Percentiles rank a stretch among this genome's conserved stretches.
phyloP scores from a whole-genome alignment of 192 early-diverging fungal species.

The Fimicolochytrium jonesii region DNA sequence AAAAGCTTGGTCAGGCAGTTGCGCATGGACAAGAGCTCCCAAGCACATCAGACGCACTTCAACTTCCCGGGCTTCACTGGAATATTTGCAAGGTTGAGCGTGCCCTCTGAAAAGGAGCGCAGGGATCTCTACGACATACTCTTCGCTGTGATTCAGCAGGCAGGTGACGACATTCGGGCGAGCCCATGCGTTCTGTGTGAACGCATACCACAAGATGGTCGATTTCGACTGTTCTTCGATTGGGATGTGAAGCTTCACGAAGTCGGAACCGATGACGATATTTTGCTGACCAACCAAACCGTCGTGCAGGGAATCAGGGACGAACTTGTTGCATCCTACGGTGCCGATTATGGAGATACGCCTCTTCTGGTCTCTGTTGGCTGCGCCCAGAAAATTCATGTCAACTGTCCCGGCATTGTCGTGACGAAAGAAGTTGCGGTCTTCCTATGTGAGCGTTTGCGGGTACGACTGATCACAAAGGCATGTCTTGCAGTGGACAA shows the following conservation, averaged over 20 bases:
- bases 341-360: constrained; percentile 1
- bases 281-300: constrained; percentile 4
- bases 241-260: constrained; percentile 9
- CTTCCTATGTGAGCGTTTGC: constrained; percentile 9
- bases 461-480: background rate
- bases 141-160: constrained; percentile 6
- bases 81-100: constrained; percentile 1
- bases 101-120: constrained; percentile 8
- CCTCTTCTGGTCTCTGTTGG: constrained; percentile 4
- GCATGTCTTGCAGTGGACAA: background rate
- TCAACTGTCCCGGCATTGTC: constrained; percentile 8
- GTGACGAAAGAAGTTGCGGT: background rate
- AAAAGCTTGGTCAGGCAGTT: background rate
- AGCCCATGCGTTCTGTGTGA: constrained; percentile 9
- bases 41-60: constrained; percentile 10
- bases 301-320: constrained; percentile 9
- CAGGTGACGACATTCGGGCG: constrained; percentile 3
- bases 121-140: constrained; percentile 11
- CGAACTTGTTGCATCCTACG: constrained; percentile 1
- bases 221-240: constrained; percentile 3
- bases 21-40: background rate
- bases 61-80: constrained; percentile 1
- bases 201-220: constrained; percentile 11
- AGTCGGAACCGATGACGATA: constrained; percentile 6
- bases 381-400: constrained; percentile 5